Conservation (phyloP, 2,329 filamentous ascomycete species). For the Ascosphaera aggregata region DNA sequence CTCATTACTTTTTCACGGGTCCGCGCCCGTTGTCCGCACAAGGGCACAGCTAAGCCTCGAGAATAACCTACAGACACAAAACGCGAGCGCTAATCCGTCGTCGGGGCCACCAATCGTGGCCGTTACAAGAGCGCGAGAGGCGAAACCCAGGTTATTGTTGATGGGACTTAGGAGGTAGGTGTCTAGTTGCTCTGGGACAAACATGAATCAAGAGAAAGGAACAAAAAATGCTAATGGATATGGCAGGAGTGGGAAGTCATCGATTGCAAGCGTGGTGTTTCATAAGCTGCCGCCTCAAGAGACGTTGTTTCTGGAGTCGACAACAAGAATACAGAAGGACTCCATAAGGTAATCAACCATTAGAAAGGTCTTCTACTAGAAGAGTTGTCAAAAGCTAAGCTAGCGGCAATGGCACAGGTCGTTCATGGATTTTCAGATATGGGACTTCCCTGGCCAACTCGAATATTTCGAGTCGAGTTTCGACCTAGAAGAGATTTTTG, state of each 20-base stretch:
- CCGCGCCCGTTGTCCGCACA: slow-evolving; percentile 9
- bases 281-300: slow-evolving; percentile 93
- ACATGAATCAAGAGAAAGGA: too few relatives aligned
- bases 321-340: slow-evolving; percentile 81
- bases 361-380: slow-evolving; percentile 2
- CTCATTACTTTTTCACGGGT: slow-evolving; percentile 6
- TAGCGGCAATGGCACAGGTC: slow-evolving; percentile 39
- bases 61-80: slow-evolving; percentile 13
- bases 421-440: slow-evolving; percentile 98
- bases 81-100: slow-evolving; percentile 3
- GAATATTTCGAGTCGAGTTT: slow-evolving; percentile 79
- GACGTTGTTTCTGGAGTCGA: slow-evolving; percentile 88
- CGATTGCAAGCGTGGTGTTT: slow-evolving; percentile 97
- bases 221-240: slow-evolving; percentile 1
- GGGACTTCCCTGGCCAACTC: slow-evolving; percentile 90
- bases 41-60: slow-evolving; percentile 16
- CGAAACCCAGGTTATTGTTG: slow-evolving; percentile 64
- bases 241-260: slow-evolving; percentile 82
- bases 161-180: slow-evolving; percentile 86
- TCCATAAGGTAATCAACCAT: slow-evolving; percentile 77
- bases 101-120: slow-evolving; percentile 6
- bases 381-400: not conserved
- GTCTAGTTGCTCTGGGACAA: too few relatives aligned
- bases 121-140: slow-evolving; percentile 20
- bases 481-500: slow-evolving; percentile 83